phyloP scores from a whole-genome alignment of 441 rosid genomes.

The Eruca vesicaria region DNA sequence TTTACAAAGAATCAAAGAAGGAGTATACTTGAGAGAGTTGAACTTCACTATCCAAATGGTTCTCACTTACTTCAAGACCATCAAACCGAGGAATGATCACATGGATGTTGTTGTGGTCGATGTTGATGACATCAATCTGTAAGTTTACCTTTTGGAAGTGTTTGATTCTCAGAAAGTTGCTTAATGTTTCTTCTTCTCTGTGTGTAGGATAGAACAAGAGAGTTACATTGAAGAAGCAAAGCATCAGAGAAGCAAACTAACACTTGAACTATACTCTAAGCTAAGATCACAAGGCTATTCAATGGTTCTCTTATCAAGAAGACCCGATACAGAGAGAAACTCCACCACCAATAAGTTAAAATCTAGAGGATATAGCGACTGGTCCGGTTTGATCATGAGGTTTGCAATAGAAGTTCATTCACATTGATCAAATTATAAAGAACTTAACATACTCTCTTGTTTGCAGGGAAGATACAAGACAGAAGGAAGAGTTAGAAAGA shows the following conservation, averaged over 20 bases:
- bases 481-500: conserved; percentile 33
- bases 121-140: conserved; percentile 47
- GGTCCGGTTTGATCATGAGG: conserved; percentile 80
- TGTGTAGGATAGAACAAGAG: conserved; percentile 38
- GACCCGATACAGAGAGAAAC: conserved; percentile 41
- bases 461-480: conserved; percentile 50
- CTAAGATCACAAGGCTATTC: conserved; percentile 64
- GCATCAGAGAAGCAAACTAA: conserved; percentile 39
- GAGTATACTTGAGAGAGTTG: conserved; percentile 56
- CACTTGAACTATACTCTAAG: conserved; percentile 43
- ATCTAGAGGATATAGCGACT: conserved; percentile 54
- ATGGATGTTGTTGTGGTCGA: conserved; percentile 63
- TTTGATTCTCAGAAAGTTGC: not conserved
- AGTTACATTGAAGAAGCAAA: conserved; percentile 45
- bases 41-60: conserved; percentile 44
- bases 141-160: not conserved
- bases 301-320: conserved; percentile 59
- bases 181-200: not conserved
- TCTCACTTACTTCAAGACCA: conserved; percentile 44
- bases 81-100: conserved; percentile 40
- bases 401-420: conserved; percentile 26
- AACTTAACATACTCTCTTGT: not conserved
- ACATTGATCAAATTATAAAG: not conserved
- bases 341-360: conserved; percentile 40
- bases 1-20: conserved; percentile 41